phyloP scores from a whole-genome alignment of 768 basidiomycete species.

The Daedaleopsis sinensis region DNA sequence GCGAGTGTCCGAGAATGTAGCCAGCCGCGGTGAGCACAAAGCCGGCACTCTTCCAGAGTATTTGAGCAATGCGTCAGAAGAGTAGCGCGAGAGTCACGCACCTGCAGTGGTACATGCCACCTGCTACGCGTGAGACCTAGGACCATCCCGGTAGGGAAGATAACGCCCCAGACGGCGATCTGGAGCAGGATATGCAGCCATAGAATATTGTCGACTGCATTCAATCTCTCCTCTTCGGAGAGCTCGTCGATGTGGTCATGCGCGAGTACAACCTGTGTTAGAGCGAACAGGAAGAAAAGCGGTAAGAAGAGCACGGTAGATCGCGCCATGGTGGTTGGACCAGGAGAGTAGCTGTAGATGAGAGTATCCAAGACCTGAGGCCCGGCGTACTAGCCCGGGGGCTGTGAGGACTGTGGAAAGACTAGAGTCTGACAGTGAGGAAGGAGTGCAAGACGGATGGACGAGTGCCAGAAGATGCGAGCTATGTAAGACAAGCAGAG shows the following conservation, averaged over 20 bases:
- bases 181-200: slow-evolving; percentile 87
- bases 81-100: slow-evolving; percentile 29
- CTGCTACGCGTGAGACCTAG: slow-evolving; percentile 75
- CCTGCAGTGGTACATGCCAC: slow-evolving; percentile 92
- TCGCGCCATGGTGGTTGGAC: neutral
- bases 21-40: slow-evolving; percentile 73
- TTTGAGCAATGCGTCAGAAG: neutral
- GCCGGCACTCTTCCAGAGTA: slow-evolving; percentile 54
- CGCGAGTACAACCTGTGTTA: slow-evolving; percentile 37
- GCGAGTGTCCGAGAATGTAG: slow-evolving; percentile 84
- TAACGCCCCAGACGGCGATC: slow-evolving; percentile 76
- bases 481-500: too few species aligned
- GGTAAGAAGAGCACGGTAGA: neutral
- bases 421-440: too few species aligned
- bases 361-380: too few species aligned
- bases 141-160: slow-evolving; percentile 87
- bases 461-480: too few species aligned
- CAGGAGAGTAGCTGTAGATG: neutral
- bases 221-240: slow-evolving; percentile 62
- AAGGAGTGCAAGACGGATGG: too few species aligned
- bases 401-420: too few species aligned
- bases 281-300: slow-evolving; percentile 12
- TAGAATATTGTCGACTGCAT: slow-evolving; percentile 72
- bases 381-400: too few species aligned
- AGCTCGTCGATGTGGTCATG: slow-evolving; percentile 68